Evolutionary conservation across 1,284 basidiomycete genomes (phyloP).

Genomic region (Xerocomus nothofagi): DNA sequence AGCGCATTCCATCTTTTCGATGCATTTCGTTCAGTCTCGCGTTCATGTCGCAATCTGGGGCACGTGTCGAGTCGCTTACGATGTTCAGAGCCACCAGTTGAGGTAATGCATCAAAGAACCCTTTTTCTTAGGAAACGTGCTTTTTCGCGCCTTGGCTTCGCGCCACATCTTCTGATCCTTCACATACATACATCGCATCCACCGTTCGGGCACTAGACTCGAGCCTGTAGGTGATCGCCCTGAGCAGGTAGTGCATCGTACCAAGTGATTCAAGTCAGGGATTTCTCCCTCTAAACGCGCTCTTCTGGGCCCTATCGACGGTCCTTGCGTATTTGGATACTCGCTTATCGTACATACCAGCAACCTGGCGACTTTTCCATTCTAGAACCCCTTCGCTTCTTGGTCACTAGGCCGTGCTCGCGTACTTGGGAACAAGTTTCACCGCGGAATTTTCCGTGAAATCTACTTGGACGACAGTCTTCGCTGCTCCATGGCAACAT

Average conservation of each 20-base stretch:
- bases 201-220: background rate
- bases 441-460: background rate
- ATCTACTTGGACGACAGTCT: background rate
- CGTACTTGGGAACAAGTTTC: constrained; percentile 4
- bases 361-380: too few relatives aligned
- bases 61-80: too few relatives aligned
- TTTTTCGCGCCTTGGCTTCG: background rate
- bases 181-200: too few relatives aligned
- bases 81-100: background rate
- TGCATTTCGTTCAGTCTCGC: background rate
- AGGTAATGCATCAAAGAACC: constrained; percentile 10
- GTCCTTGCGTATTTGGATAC: background rate
- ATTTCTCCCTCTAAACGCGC: background rate
- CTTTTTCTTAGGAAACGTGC: background rate
- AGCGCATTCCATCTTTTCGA: background rate
- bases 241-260: background rate
- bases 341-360: constrained; percentile 1
- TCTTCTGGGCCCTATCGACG: constrained; percentile 1
- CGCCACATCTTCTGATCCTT: background rate
- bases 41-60: background rate
- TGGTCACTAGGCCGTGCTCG: background rate
- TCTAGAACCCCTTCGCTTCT: background rate
- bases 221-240: background rate
- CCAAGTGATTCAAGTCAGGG: background rate
- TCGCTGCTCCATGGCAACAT: constrained; percentile 8